Evolutionary conservation across 1,284 basidiomycete genomes (phyloP).

Genomic region (Erythrobasidium hasegawianum): DNA sequence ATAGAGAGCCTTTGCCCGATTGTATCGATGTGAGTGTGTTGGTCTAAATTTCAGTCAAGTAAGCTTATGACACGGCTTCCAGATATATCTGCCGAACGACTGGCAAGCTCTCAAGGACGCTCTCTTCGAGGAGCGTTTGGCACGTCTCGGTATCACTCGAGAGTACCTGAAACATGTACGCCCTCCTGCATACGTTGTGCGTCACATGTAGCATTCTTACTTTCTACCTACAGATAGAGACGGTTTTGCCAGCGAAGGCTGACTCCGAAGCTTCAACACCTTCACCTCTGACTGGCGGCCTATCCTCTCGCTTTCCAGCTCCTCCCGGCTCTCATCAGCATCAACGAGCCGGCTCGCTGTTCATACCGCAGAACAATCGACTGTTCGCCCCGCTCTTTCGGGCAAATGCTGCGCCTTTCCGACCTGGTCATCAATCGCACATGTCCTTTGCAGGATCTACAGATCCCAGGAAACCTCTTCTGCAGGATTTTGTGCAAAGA

Average conservation of each 20-base stretch:
- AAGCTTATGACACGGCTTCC: background rate
- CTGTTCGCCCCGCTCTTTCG: background rate
- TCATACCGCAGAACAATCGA: constrained; percentile 1
- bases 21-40: constrained; percentile 19
- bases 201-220: background rate
- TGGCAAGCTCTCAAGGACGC: constrained; percentile 21
- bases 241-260: background rate
- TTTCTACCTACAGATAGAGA: background rate
- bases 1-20: constrained; percentile 5
- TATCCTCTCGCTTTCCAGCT: background rate
- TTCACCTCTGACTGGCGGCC: background rate
- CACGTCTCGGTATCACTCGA: constrained; percentile 17
- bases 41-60: background rate
- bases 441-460: background rate
- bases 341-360: constrained; percentile 1
- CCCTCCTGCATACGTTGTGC: background rate
- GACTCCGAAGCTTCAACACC: background rate
- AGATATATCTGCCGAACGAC: constrained; percentile 32
- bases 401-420: background rate
- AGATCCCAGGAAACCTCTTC: background rate
- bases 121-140: constrained; percentile 30
- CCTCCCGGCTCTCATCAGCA: background rate
- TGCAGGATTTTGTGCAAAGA: no score
- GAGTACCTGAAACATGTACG: constrained; percentile 17
- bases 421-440: background rate